Percentiles rank a stretch among this genome's conserved stretches.
These are phyloP conservation scores for Capsicum pubescens DNA, from an alignment of 257 asterid genomes.

Conservation along the genomic window DNA sequence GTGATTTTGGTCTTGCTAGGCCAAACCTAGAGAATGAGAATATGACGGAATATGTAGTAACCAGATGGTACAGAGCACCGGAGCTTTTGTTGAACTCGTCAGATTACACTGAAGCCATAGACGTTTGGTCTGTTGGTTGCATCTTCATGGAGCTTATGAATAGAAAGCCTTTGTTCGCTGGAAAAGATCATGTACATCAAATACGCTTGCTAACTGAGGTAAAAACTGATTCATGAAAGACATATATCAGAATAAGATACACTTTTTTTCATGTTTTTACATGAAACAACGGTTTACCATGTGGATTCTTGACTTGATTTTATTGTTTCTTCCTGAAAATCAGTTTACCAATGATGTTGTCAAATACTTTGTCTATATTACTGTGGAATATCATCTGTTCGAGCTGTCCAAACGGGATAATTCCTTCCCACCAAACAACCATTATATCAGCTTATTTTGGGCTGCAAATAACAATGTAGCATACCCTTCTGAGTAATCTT, in stretches of 20 bases:
- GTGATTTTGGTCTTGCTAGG: slow-evolving; percentile 98
- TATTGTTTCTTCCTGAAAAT: background rate
- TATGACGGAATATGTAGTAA: slow-evolving; percentile 98
- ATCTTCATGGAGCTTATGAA: slow-evolving; percentile 97
- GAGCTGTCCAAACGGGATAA: background rate
- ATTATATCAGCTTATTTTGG: background rate
- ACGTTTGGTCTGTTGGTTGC: slow-evolving; percentile 98
- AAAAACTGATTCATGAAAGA: slow-evolving; percentile 34
- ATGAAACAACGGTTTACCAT: background rate
- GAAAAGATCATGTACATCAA: slow-evolving; percentile 98
- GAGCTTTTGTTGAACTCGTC: slow-evolving; percentile 87
- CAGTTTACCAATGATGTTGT: background rate
- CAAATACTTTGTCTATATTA: background rate
- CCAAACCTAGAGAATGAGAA: slow-evolving; percentile 72
- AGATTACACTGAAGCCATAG: slow-evolving; percentile 85
- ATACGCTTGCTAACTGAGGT: slow-evolving; percentile 85
- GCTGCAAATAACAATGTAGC: background rate
- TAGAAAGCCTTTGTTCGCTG: slow-evolving; percentile 84
- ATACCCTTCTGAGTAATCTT: background rate
- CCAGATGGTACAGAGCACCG: slow-evolving; percentile 99
- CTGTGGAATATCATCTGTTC: background rate
- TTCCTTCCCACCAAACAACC: background rate
- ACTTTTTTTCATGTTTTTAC: background rate
- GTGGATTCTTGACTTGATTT: background rate
- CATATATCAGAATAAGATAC: background rate